Percentiles rank a stretch among this genome's conserved stretches.
Evolutionary conservation across 2,329 filamentous ascomycete genomes (phyloP).

Genomic region (Cryphonectria naterciae): DNA sequence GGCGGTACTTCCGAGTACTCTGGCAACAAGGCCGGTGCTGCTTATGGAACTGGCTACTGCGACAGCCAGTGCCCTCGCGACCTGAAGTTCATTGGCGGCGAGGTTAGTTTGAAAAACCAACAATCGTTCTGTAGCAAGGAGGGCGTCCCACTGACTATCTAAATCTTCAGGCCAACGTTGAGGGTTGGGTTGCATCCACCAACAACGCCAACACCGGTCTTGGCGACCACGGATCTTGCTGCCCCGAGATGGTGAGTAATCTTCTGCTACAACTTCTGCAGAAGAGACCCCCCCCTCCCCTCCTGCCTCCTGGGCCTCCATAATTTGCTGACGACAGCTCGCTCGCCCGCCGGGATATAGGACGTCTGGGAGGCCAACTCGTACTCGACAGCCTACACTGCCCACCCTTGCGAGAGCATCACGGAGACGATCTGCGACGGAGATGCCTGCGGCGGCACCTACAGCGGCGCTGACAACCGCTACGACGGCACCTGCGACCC

Average conservation of each 20-base stretch:
- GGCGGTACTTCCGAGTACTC: slow-evolving; percentile 56
- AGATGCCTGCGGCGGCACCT: slow-evolving; percentile 57
- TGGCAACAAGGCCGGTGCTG: slow-evolving; percentile 57
- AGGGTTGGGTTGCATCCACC: slow-evolving; percentile 54
- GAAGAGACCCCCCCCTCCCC: too few species aligned
- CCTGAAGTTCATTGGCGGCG: slow-evolving; percentile 61
- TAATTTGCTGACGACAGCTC: neutral
- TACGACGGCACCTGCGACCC: slow-evolving; percentile 69
- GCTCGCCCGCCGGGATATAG: neutral
- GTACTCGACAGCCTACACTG: slow-evolving; percentile 66
- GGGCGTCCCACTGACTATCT: neutral
- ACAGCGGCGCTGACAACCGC: slow-evolving; percentile 48
- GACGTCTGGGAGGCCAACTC: slow-evolving; percentile 65
- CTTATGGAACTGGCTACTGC: slow-evolving; percentile 65
- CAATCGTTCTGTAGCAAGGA: too few species aligned
- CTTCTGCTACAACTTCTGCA: neutral
- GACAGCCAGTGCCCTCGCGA: slow-evolving; percentile 57
- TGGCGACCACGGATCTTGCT: slow-evolving; percentile 60
- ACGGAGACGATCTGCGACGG: slow-evolving; percentile 56
- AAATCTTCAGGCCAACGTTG: slow-evolving; percentile 50
- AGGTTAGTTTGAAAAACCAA: neutral
- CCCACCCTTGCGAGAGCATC: slow-evolving; percentile 62
- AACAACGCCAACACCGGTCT: slow-evolving; percentile 59
- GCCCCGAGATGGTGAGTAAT: slow-evolving; percentile 58
- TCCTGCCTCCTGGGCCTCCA: slow-evolving; percentile 30